Base-by-base conservation (phyloP, 148 eudicot species). In the Selenicereus undatus region DNA sequence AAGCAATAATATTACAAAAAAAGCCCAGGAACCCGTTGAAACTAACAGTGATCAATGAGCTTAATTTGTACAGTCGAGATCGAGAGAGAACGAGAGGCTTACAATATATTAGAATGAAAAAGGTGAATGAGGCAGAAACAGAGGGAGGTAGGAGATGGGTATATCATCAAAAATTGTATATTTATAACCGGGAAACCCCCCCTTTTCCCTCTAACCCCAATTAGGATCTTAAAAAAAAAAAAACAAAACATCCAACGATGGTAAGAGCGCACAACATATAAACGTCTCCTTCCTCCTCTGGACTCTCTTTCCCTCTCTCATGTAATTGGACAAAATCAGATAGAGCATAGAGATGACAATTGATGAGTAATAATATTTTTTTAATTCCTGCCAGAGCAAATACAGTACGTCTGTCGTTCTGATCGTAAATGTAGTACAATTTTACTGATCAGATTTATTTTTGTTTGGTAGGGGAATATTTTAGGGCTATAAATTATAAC, bases 101-200 rank as follows among this genome's bases (percentile, higher is more conserved):
- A 90, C 93, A 89, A 76, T 32, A 32, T 32, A 32, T 83, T 74
- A 65, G 71, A 73, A 76, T 20, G 51, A 18, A 27, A 73, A 74
- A 71, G 58, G 68, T 21, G 56, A 75, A 21, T 58, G 26, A 22
- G 18, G 85, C 75, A 58, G 77, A 85, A 85, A 79, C 45, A 54
- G 89, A 80, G 74, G 66, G 82, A 85, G 76, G 77, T 86, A 76
- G 89, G 79, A 89, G 90, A 85, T 83, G 91, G 91, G 83, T 84
- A 79, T 18, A 17, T 84, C 81, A 85, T 81, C 58, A 74, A 45
- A 75, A 45, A 18, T 18, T 52, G 27, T 27, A 26, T 29, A 84
- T 77, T 77, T 84, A 84, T 81, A 84, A 78, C 26, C 81, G 74
- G 11, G 39, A 52, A 22, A 17, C 56, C 60, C 74, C 74, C 74